Evolutionary conservation across 345 rosid species (phyloP).

Genomic region (Eucalyptus paniculata): DNA sequence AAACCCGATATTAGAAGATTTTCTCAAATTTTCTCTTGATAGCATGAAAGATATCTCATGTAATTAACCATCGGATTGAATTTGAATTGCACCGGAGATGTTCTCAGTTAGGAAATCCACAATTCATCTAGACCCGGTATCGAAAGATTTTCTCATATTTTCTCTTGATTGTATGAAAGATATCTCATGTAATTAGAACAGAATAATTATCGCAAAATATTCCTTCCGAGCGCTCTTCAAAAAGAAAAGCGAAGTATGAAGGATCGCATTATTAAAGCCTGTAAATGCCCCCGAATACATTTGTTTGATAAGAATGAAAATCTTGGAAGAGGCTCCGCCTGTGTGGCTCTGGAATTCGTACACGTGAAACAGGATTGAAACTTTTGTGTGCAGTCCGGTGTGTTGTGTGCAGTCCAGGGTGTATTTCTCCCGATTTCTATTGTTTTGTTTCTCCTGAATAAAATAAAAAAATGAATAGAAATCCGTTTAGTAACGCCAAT

Average conservation of each 20-base stretch:
- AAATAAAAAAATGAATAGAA: too few species aligned
- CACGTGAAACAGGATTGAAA: background rate
- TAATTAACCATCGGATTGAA: background rate
- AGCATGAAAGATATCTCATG: background rate
- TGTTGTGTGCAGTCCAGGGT: background rate
- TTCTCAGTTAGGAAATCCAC: background rate
- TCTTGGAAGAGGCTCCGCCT: background rate
- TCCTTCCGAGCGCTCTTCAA: background rate
- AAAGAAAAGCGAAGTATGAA: background rate
- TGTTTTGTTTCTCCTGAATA: rapidly evolving
- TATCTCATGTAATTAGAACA: background rate
- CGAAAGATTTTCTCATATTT: background rate
- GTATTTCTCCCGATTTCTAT: rapidly evolving
- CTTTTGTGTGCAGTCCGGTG: background rate
- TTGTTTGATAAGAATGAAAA: background rate
- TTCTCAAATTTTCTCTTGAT: background rate
- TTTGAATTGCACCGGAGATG: background rate
- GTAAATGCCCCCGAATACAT: background rate
- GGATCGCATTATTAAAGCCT: background rate
- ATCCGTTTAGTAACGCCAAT: rapidly evolving
- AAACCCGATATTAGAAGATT: background rate
- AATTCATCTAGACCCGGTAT: background rate
- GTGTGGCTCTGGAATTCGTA: background rate
- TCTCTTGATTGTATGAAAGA: background rate
- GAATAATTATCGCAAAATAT: background rate